Evolutionary conservation across 495 filamentous ascomycete genomes (phyloP).

Genomic region (Lichenothelia convexa): DNA sequence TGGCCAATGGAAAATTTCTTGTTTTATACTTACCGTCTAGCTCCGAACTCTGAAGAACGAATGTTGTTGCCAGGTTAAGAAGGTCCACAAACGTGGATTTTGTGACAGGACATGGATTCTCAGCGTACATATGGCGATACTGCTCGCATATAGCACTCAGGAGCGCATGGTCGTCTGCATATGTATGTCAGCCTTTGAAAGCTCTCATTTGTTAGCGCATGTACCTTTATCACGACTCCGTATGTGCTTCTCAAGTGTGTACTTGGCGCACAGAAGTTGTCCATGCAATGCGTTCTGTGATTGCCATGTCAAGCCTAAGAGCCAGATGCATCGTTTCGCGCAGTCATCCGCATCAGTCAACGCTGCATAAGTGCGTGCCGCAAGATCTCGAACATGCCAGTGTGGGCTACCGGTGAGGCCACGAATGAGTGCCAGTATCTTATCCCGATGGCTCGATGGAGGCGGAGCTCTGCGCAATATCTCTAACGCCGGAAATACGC

Average conservation of each 20-base stretch:
- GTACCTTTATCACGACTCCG: too few relatives aligned
- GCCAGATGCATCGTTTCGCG: conserved; percentile 24
- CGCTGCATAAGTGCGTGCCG: conserved; percentile 55
- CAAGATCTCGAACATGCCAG: conserved; percentile 84
- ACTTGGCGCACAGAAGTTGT: conserved; percentile 31
- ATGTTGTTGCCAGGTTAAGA: too few relatives aligned
- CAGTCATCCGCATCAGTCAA: conserved; percentile 20
- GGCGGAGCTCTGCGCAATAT: conserved; percentile 50
- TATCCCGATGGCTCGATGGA: conserved; percentile 24
- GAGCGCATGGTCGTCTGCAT: too few relatives aligned
- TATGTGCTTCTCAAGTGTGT: conserved; percentile 9
- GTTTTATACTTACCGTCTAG: too few relatives aligned
- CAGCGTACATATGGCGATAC: too few relatives aligned
- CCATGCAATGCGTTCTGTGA: conserved; percentile 51
- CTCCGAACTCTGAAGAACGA: too few relatives aligned
- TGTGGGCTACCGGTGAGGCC: conserved; percentile 49
- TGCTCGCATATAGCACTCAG: too few relatives aligned
- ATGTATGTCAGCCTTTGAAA: too few relatives aligned
- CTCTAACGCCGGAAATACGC: conserved; percentile 74
- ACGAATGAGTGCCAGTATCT: conserved; percentile 30
- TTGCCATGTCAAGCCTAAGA: conserved; percentile 26
- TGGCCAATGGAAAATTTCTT: too few relatives aligned
- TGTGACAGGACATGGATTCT: too few relatives aligned
- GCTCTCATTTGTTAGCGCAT: too few relatives aligned
- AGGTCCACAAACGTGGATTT: too few relatives aligned